Evolutionary conservation across 2,329 filamentous ascomycete species (phyloP), one percentile per base, ranked within the genome.

Genomic region (Coniochaeta sp.): DNA sequence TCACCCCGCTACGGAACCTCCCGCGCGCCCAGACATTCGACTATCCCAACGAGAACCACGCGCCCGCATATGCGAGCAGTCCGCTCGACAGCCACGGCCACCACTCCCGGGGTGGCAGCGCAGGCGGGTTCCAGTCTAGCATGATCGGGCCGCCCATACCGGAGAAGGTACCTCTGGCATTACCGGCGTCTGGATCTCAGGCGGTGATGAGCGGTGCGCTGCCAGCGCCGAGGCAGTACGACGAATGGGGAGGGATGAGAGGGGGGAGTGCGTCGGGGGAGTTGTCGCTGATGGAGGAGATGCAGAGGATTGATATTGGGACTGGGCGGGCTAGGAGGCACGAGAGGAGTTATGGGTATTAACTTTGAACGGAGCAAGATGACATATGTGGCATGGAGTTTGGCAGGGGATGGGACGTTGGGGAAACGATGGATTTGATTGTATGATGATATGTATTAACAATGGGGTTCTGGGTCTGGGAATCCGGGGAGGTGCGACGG

Each of bases 231-330:
- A 49, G 51, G 55, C 31, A 54, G 55, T 27, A 66, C 60, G 58
- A 72, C 65, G 63, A 66, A 27, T 53, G 57, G 48, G 57, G 58
- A 7, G 56, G 53, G 3, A 55, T 58, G 13, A 53, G 60, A 26
- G 67, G 65, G 5, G 67, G 69, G 30, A 70, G 65, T 49, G 68
- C 65, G 14, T 66, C 68, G 24, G 76, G 76, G 52, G 73, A 80
- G 56, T 74, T 76, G 66, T 81, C 85, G 18, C 68, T 91, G 50
- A 78, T 86, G 67, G 75, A 89, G 56, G 87, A 91, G 68, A 79
- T 91, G 75, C 82, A 77, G 60, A 73, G 74, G 47, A 86, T 86
- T 55, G 82, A 86, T 59, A 78, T 86, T 57, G 83, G 83, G n/a
- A 71, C 72, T 22, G 82, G 81, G 3, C 71, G 82, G 53, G 77